Evolutionary conservation across 805 yeast species (phyloP), one percentile per base, ranked within the genome.

Genomic region (Kodamaea kaohsiungensis): DNA sequence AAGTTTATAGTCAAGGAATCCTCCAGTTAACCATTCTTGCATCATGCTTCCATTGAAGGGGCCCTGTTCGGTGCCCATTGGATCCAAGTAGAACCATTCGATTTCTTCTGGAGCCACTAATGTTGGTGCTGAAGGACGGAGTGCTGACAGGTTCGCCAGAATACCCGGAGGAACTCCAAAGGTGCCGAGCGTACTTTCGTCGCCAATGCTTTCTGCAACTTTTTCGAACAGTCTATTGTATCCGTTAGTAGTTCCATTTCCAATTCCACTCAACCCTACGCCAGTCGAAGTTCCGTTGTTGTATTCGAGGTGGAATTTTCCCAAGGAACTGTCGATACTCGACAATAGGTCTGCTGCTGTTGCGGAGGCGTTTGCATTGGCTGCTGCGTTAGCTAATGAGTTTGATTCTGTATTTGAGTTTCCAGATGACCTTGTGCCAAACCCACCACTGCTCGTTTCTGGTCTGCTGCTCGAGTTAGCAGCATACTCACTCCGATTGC

Each of bases 71-170:
- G 70, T 77, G 3, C 88, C 89, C 42, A 77, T 67, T 0, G 89
- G 84, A 66, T 90, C 97, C 52, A 86, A 71, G 66, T 90, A 90
- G 54, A 72, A 71, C 97, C 97, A 90, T 48, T 77, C 71, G 59
- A 85, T 76, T 2, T 49, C 38, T 13, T 17, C 48, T 1, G 52
- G 52, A 2, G 52, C 17, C 7, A 49, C 39, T n/a, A 49, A 17
- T 18, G 17, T 40, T 17, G 35, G 8, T 17, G 45, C 22, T 40
- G 45, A 8, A 15, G 45, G 25, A 17, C 19, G 45, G 45, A 17
- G 45, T 19, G 25, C 5, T 16, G 45, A 12, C 35, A 9, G 35
- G 13, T 30, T 30, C 3, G 35, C 2, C 35, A 30, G 35, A 52
- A 63, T 56, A 13, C 65, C 65, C 37, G 69, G 66, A 12, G 64